Evolutionary conservation across 169 alveolate species (phyloP).

Genomic region (Theileria parva): DNA sequence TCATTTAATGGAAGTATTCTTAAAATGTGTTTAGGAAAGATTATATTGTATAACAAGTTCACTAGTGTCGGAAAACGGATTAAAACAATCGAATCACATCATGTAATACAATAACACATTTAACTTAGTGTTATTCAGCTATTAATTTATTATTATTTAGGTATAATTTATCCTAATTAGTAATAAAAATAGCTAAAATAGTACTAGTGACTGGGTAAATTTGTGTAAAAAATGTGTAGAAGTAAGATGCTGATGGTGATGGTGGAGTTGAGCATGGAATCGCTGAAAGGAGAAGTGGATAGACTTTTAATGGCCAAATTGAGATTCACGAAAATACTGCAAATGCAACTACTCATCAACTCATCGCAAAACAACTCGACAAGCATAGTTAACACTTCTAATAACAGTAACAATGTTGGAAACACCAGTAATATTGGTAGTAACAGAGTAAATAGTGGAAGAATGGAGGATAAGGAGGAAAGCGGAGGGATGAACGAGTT

Average conservation of each 20-base stretch:
- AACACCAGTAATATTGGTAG: neutral
- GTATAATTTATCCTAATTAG: too few species aligned
- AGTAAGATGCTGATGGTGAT: conserved; percentile 37
- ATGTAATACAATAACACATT: neutral
- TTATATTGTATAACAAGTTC: conserved; percentile 51
- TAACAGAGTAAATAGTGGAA: neutral
- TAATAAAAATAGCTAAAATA: neutral
- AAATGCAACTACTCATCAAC: conserved; percentile 28
- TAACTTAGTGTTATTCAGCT: too few species aligned
- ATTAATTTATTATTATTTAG: too few species aligned
- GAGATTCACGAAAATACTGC: conserved; percentile 54
- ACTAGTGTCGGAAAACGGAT: conserved; percentile 56
- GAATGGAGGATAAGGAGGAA: neutral
- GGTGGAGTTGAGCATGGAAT: conserved; percentile 53
- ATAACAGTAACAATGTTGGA: neutral
- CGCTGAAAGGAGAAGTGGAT: conserved; percentile 49
- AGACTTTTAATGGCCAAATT: conserved; percentile 55
- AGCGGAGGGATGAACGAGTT: neutral
- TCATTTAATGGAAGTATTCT: neutral
- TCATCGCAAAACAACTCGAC: neutral
- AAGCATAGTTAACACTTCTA: neutral
- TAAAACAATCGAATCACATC: conserved; percentile 40
- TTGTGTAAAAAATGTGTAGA: conserved; percentile 4
- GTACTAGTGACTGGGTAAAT: too few species aligned
- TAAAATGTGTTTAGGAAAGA: conserved; percentile 22